These are phyloP conservation scores for Camellia sinensis DNA, from an alignment of 148 eudicot genomes.

Conservation along the genomic window DNA sequence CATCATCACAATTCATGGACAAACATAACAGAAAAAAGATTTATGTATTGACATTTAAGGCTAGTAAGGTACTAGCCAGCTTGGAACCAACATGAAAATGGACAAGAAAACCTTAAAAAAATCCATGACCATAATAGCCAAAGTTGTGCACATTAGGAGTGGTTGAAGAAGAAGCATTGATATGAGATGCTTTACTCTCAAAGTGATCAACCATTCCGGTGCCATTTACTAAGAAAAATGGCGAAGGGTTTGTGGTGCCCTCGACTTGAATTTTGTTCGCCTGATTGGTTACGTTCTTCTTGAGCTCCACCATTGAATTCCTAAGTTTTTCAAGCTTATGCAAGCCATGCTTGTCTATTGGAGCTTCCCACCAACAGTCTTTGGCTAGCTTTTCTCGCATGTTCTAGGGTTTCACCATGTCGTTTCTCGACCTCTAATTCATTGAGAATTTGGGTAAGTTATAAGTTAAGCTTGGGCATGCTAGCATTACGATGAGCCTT, in stretches of 20 bases:
- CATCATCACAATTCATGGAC: not conserved
- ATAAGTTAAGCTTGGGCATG: slow-evolving; percentile 33
- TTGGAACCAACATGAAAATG: not conserved
- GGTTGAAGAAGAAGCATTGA: slow-evolving; percentile 24
- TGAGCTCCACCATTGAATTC: slow-evolving; percentile 56
- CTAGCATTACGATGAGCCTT: slow-evolving; percentile 23
- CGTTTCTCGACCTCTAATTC: slow-evolving; percentile 40
- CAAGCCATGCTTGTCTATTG: slow-evolving; percentile 39
- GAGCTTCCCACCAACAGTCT: slow-evolving; percentile 57
- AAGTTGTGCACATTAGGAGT: slow-evolving; percentile 13
- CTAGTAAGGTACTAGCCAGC: slow-evolving; percentile 40
- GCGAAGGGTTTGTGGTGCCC: not conserved
- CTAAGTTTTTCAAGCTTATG: slow-evolving; percentile 39
- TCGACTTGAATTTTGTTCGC: slow-evolving; percentile 26
- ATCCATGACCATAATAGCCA: slow-evolving; percentile 23
- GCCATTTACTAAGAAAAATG: not conserved
- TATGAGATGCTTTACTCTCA: slow-evolving; percentile 30
- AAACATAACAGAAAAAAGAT: not conserved
- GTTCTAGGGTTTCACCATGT: slow-evolving; percentile 34
- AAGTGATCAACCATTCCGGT: not conserved
- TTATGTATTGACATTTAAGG: not conserved
- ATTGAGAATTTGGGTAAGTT: slow-evolving; percentile 36
- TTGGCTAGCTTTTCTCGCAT: slow-evolving; percentile 30
- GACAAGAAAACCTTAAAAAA: slow-evolving; percentile 12
- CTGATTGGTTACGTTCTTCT: slow-evolving; percentile 35